Conservation (phyloP, 2,329 filamentous ascomycete species). For the Graphiopsis chlorocephala region DNA sequence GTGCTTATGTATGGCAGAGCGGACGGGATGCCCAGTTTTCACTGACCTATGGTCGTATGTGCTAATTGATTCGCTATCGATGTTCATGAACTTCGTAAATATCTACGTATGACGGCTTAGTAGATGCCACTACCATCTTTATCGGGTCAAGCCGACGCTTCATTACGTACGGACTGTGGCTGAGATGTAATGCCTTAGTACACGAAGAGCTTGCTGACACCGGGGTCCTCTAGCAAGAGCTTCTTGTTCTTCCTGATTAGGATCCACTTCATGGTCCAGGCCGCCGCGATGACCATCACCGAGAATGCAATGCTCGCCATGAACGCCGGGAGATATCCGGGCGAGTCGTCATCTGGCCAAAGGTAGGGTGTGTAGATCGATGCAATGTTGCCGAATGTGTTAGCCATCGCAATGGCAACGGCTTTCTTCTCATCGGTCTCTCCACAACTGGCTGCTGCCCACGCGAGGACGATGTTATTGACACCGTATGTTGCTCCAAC, state of each 20-base stretch:
- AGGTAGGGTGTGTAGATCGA: slow-evolving; percentile 44
- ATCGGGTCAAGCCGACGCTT: background rate
- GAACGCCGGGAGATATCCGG: slow-evolving; percentile 35
- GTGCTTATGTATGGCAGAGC: too few species aligned
- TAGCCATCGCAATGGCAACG: slow-evolving; percentile 49
- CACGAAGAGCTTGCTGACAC: slow-evolving; percentile 15
- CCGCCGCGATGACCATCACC: slow-evolving; percentile 27
- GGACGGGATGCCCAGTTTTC: background rate
- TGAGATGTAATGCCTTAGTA: background rate
- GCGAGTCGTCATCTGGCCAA: slow-evolving; percentile 30
- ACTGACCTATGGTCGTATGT: background rate
- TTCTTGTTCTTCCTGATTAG: slow-evolving; percentile 26
- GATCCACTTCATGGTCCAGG: slow-evolving; percentile 26
- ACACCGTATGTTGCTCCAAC: slow-evolving; percentile 34
- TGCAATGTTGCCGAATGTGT: slow-evolving; percentile 47
- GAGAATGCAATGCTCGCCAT: slow-evolving; percentile 31
- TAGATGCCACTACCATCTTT: background rate
- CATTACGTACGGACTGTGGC: background rate
- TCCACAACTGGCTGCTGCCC: slow-evolving; percentile 35
- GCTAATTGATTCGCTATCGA: accelerated
- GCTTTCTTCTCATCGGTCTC: slow-evolving; percentile 47
- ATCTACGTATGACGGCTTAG: background rate
- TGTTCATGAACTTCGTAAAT: background rate
- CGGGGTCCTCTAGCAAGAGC: slow-evolving; percentile 20
- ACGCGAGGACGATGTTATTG: slow-evolving; percentile 38